A percentile compares a stretch with the other conserved stretches of the same genome.
Conservation (phyloP, 257 asterid species). For the Przewalskia tangutica region DNA sequence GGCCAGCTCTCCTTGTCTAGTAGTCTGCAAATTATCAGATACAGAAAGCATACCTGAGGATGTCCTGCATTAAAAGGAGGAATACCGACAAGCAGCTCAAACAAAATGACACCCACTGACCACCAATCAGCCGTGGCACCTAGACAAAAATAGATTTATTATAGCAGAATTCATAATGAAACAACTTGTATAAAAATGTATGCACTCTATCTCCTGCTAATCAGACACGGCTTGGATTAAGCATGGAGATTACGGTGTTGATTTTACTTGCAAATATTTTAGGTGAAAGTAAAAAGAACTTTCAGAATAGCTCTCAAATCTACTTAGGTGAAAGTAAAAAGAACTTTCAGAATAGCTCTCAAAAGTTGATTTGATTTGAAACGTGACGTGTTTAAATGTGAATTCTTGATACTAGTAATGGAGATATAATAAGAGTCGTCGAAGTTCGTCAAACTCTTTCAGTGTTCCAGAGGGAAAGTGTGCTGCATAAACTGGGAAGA, state of each 20-base stretch:
- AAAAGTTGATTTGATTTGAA: neutral
- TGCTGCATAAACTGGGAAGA: neutral
- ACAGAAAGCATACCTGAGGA: slow-evolving; percentile 48
- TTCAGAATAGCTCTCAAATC: too few species aligned
- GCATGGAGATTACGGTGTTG: neutral
- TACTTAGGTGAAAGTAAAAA: neutral
- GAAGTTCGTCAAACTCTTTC: neutral
- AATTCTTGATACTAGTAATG: neutral
- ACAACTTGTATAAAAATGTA: neutral
- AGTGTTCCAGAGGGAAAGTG: neutral
- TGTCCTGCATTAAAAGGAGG: slow-evolving; percentile 90
- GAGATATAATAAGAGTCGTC: neutral
- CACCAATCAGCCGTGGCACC: slow-evolving; percentile 98
- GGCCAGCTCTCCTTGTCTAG: neutral
- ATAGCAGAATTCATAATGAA: neutral
- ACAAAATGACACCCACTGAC: slow-evolving; percentile 90
- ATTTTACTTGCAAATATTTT: neutral
- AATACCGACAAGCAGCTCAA: slow-evolving; percentile 75
- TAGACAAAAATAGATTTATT: slow-evolving; percentile 14
- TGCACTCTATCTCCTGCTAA: neutral
- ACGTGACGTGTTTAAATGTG: neutral
- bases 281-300: neutral
- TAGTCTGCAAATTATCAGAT: neutral
- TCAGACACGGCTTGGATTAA: neutral
- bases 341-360: neutral